Evolutionary conservation across 2,329 filamentous ascomycete species (phyloP).

Genomic region (Aspergillus costaricaensis): DNA sequence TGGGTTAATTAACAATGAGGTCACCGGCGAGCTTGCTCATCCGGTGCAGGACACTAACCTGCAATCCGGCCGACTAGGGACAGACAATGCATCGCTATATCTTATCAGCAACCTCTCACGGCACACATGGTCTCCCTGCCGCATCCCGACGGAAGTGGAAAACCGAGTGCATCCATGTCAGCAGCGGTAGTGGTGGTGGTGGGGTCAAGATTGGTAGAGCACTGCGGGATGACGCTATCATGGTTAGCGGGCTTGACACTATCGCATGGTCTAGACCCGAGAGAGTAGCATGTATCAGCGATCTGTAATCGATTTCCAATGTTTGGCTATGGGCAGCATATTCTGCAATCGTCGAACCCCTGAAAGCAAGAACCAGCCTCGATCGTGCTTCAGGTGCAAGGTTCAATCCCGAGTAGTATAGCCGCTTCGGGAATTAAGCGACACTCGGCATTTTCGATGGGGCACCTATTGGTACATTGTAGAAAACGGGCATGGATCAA

Average conservation of each 20-base stretch:
- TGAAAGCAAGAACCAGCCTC: background rate
- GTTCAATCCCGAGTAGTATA: background rate
- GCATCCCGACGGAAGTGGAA: background rate
- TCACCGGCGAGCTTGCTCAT: background rate
- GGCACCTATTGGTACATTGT: background rate
- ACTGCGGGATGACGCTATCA: slow-evolving; percentile 13
- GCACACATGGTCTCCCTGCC: background rate
- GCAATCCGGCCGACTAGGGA: background rate
- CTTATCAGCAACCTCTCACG: background rate
- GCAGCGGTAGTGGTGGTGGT: background rate
- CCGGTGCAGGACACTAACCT: background rate
- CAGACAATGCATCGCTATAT: background rate
- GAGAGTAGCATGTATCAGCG: background rate
- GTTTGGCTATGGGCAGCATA: background rate
- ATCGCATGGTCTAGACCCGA: slow-evolving; percentile 6
- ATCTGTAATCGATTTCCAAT: background rate
- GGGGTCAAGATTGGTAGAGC: background rate
- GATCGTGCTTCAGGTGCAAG: background rate
- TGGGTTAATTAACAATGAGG: background rate
- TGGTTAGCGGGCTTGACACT: background rate
- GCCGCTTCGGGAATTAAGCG: background rate
- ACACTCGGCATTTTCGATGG: background rate
- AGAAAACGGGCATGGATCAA: background rate
- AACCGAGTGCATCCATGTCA: background rate
- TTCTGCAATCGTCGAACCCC: background rate